Percentiles rank a stretch among this genome's conserved stretches.
These are phyloP conservation scores for Dothistroma septosporum DNA, from an alignment of 2,329 filamentous ascomycete genomes.

Conservation along the genomic window DNA sequence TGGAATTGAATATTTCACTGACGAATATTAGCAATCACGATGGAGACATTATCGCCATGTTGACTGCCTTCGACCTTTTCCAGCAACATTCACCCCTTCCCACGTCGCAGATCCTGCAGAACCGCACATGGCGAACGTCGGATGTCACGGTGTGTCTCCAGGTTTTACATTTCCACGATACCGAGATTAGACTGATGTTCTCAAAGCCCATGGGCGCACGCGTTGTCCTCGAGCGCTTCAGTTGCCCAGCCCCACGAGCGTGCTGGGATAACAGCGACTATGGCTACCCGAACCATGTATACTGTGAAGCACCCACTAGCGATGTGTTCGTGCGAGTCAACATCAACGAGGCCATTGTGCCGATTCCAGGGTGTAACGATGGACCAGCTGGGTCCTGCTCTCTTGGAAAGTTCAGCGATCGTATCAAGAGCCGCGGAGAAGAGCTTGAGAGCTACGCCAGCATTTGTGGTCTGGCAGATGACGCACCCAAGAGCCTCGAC, in stretches of 20 bases:
- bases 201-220: constrained; percentile 52
- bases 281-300: constrained; percentile 9
- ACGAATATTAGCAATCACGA: constrained; percentile 48
- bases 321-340: constrained; percentile 49
- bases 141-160: constrained; percentile 39
- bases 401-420: constrained; percentile 42
- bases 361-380: constrained; percentile 44
- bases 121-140: constrained; percentile 53
- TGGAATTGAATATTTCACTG: neutral
- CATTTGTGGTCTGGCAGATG: constrained; percentile 45
- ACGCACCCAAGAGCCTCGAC: constrained; percentile 41
- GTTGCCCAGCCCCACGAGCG: constrained; percentile 38
- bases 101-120: constrained; percentile 40
- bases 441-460: constrained; percentile 48
- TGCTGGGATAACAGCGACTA: constrained; percentile 26
- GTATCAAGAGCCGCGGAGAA: constrained; percentile 39
- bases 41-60: constrained; percentile 54
- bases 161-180: neutral
- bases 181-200: neutral
- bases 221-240: constrained; percentile 52
- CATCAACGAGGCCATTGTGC: constrained; percentile 55
- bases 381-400: constrained; percentile 49
- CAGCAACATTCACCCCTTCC: constrained; percentile 45
- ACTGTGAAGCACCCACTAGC: constrained; percentile 31
- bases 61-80: constrained; percentile 51